Evolutionary conservation across 805 yeast genomes (phyloP).

Genomic region (Candida coquimbonensis): DNA sequence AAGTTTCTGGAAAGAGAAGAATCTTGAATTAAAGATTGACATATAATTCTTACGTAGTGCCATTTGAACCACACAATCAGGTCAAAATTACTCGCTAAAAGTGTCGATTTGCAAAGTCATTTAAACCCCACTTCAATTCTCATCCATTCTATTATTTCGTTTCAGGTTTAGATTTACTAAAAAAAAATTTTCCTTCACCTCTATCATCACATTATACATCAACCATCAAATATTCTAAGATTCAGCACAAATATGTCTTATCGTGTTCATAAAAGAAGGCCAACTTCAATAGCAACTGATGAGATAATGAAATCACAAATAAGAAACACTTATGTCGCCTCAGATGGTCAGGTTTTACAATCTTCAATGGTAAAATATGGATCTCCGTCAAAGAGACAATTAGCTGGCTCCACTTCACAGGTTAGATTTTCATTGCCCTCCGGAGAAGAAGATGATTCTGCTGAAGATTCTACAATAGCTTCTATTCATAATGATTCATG

Average conservation of each 20-base stretch:
- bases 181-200: background rate
- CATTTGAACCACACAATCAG: no score
- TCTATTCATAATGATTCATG: background rate
- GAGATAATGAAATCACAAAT: slow-evolving; percentile 6
- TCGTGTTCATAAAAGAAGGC: slow-evolving; percentile 19
- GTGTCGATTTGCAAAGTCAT: background rate
- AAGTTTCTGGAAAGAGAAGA: no score
- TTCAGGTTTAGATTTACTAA: no score
- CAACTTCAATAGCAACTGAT: slow-evolving; percentile 22
- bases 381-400: slow-evolving; percentile 22
- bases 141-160: no score
- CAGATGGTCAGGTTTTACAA: slow-evolving; percentile 22
- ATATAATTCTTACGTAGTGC: background rate
- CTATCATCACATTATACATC: background rate
- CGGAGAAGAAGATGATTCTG: background rate
- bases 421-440: slow-evolving; percentile 23
- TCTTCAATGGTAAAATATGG: slow-evolving; percentile 23
- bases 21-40: background rate
- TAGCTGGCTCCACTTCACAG: slow-evolving; percentile 21
- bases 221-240: background rate
- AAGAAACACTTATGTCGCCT: slow-evolving; percentile 16
- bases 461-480: background rate
- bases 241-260: slow-evolving; percentile 11
- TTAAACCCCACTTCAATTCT: no score
- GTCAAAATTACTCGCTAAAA: no score